Conservation (phyloP, 2,329 filamentous ascomycete species). For the Colletotrichum scovillei region DNA sequence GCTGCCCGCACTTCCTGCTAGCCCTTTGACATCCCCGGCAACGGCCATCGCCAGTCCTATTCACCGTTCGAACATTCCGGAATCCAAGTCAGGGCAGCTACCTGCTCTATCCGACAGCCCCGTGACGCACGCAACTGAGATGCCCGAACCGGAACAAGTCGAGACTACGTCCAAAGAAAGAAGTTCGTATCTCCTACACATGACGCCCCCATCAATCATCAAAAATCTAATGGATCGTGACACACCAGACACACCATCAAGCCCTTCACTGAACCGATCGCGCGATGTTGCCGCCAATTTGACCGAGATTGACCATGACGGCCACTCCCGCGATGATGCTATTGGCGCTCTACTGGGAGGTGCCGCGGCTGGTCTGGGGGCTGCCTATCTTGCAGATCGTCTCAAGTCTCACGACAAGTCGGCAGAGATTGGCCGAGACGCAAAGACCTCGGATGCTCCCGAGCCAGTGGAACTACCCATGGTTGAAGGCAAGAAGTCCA, state of each 20-base stretch:
- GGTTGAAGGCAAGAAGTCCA: slow-evolving; percentile 39
- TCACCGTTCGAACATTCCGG: neutral
- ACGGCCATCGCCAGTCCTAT: neutral
- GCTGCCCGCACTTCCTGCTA: slow-evolving; percentile 19
- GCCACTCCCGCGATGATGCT: neutral
- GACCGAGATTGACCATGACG: slow-evolving; percentile 43
- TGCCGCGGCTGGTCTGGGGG: slow-evolving; percentile 14
- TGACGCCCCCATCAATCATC: slow-evolving; percentile 49
- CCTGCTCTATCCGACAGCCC: slow-evolving; percentile 25
- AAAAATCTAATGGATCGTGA: slow-evolving; percentile 41
- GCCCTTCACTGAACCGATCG: slow-evolving; percentile 41
- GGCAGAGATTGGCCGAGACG: neutral
- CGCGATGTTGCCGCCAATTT: slow-evolving; percentile 31
- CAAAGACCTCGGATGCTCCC: slow-evolving; percentile 9
- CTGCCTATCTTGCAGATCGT: neutral
- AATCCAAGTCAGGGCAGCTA: slow-evolving; percentile 19
- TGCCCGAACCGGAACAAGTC: slow-evolving; percentile 51
- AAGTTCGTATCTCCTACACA: slow-evolving; percentile 55
- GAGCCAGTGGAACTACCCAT: neutral
- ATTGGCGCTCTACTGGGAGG: slow-evolving; percentile 11
- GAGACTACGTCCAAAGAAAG: slow-evolving; percentile 55
- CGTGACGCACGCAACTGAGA: slow-evolving; percentile 35
- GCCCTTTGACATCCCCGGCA: slow-evolving; percentile 27
- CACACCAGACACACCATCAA: slow-evolving; percentile 38
- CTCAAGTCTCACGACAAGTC: neutral